phyloP scores from a whole-genome alignment of 805 yeast genomes.

The Candida taoyuanica region DNA sequence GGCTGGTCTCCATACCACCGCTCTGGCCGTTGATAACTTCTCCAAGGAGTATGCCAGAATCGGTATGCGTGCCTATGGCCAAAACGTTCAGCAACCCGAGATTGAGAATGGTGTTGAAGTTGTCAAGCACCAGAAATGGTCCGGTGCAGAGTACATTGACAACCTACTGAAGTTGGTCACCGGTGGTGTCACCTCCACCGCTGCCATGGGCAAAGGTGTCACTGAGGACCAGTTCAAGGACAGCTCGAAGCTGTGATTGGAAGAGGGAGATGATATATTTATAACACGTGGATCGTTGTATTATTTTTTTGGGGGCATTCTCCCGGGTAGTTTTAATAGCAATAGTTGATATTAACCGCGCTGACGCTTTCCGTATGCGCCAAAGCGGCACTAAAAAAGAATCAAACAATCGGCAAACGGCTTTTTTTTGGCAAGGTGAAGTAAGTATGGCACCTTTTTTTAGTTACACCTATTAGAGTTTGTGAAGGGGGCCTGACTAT shows the following conservation, averaged over 20 bases:
- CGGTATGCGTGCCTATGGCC: slow-evolving; percentile 97
- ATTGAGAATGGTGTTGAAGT: slow-evolving; percentile 88
- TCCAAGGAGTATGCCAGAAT: slow-evolving; percentile 69
- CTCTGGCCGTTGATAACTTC: slow-evolving; percentile 83
- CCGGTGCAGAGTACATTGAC: slow-evolving; percentile 96
- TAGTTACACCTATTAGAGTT: too few relatives aligned
- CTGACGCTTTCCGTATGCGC: too few relatives aligned
- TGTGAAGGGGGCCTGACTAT: too few relatives aligned
- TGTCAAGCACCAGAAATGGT: slow-evolving; percentile 97
- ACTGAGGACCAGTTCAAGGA: slow-evolving; percentile 91
- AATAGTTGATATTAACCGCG: neutral
- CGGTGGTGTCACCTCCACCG: slow-evolving; percentile 93
- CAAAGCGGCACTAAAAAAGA: too few relatives aligned
- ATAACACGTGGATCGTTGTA: slow-evolving; percentile 5
- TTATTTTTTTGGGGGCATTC: neutral
- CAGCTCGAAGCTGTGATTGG: slow-evolving; percentile 11
- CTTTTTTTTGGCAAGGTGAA: too few relatives aligned
- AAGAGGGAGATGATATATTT: too few relatives aligned
- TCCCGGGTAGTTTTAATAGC: neutral
- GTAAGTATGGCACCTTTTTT: too few relatives aligned
- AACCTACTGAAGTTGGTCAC: slow-evolving; percentile 82
- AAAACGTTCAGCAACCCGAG: slow-evolving; percentile 79
- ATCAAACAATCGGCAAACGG: too few relatives aligned
- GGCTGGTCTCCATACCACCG: slow-evolving; percentile 96
- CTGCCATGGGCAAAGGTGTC: slow-evolving; percentile 98